These are phyloP conservation scores for Citrus trifoliata DNA, from an alignment of 345 rosid species.

Conservation along the genomic window DNA sequence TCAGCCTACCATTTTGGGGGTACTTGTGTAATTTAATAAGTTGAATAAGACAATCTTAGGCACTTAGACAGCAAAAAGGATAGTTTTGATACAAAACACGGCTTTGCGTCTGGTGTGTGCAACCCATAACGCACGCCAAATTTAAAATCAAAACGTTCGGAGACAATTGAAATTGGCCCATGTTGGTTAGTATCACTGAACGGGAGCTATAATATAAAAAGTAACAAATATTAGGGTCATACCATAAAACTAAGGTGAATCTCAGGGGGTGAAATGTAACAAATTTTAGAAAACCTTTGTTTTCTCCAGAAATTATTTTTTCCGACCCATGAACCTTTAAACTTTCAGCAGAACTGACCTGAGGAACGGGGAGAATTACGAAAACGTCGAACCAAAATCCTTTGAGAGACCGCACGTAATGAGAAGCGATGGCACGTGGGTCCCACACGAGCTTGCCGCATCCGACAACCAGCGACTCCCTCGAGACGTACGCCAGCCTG, in stretches of 20 bases:
- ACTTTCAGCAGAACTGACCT: constrained; percentile 39
- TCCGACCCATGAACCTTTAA: too few species aligned
- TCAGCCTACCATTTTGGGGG: neutral
- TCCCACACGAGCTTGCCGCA: constrained; percentile 97
- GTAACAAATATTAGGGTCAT: neutral
- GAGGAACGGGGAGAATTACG: constrained; percentile 88
- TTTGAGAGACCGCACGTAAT: constrained; percentile 58
- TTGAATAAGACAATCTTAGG: too few species aligned
- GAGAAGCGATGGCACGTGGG: constrained; percentile 63
- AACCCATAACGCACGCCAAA: too few species aligned
- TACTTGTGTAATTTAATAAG: neutral
- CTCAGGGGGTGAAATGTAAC: too few species aligned
- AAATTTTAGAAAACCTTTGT: too few species aligned
- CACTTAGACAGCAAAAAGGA: neutral
- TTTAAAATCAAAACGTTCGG: neutral
- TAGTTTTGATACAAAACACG: too few species aligned
- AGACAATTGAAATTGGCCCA: too few species aligned
- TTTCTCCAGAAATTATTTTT: too few species aligned
- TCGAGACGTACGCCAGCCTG: constrained; percentile 71
- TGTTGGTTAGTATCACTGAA: too few species aligned
- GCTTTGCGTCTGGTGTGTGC: too few species aligned
- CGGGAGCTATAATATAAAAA: neutral
- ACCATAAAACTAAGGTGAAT: too few species aligned
- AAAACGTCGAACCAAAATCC: constrained; percentile 90
- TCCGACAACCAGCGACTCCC: constrained; percentile 82